phyloP scores from a whole-genome alignment of 331 rosid genomes.

The Quercus tomentella region DNA sequence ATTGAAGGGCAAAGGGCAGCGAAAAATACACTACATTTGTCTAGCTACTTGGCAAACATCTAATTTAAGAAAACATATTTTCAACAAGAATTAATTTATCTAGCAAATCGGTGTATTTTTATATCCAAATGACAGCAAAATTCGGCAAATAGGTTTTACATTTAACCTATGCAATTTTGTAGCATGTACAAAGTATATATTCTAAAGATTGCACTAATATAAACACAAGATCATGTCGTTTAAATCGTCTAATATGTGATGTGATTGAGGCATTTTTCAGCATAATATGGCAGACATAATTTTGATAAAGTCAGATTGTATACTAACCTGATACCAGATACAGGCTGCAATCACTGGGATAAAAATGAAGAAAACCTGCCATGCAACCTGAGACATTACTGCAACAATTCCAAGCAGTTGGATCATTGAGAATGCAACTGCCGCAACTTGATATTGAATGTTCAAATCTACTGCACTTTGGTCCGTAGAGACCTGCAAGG shows the following conservation, averaged over 20 bases:
- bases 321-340: constrained; percentile 76
- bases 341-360: constrained; percentile 63
- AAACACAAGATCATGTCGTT: not conserved
- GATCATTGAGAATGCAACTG: constrained; percentile 30
- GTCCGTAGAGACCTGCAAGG: constrained; percentile 78
- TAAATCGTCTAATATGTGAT: not conserved
- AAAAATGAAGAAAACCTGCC: constrained; percentile 73
- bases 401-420: constrained; percentile 65
- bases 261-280: not conserved
- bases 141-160: not conserved
- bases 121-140: not conserved
- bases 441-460: constrained; percentile 29
- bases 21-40: not conserved
- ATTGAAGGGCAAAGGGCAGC: not conserved
- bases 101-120: not conserved
- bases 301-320: not conserved
- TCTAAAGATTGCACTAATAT: not conserved
- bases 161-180: not conserved
- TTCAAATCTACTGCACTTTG: constrained; percentile 64
- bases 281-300: not conserved
- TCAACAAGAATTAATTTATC: not conserved
- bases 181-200: not conserved
- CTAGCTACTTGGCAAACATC: not conserved
- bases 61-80: not conserved
- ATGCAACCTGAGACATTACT: constrained; percentile 80